Conservation (phyloP, 495 filamentous ascomycete genomes). For the Entonaema liquescens region DNA sequence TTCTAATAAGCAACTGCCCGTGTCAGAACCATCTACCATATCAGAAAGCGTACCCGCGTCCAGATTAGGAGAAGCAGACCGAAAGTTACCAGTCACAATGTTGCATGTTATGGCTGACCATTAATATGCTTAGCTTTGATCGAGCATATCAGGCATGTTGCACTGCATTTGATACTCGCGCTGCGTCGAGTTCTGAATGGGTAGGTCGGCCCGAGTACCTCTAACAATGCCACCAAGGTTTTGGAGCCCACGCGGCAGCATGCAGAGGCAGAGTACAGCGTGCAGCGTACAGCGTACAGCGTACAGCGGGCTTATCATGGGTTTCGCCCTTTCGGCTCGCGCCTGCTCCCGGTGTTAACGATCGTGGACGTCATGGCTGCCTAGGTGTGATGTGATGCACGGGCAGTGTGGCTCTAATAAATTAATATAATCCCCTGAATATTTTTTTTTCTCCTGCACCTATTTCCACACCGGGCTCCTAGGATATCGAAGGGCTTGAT, state of each 20-base stretch:
- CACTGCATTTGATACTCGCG: constrained; percentile 30
- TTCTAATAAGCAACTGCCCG: constrained; percentile 26
- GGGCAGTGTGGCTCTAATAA: constrained; percentile 14
- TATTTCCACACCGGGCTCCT: not conserved
- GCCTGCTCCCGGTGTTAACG: constrained; percentile 11
- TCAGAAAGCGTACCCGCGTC: constrained; percentile 14
- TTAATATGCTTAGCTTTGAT: constrained; percentile 10
- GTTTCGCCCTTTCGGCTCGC: constrained; percentile 5
- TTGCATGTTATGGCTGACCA: constrained; percentile 13
- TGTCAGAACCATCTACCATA: constrained; percentile 17
- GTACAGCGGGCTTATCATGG: too few species aligned
- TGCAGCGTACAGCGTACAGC: constrained; percentile 19
- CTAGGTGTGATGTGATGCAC: not conserved
- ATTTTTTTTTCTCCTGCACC: not conserved
- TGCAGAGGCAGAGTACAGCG: constrained; percentile 28
- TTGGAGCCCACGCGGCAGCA: constrained; percentile 32
- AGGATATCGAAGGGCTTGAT: not conserved
- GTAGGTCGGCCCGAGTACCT: constrained; percentile 36
- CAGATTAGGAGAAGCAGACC: constrained; percentile 26
- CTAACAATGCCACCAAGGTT: constrained; percentile 21
- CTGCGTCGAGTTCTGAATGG: constrained; percentile 26
- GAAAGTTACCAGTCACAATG: constrained; percentile 33
- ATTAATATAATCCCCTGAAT: constrained; percentile 2
- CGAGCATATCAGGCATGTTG: constrained; percentile 23
- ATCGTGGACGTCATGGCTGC: constrained; percentile 27